Percentiles rank a stretch among this genome's conserved stretches.
Evolutionary conservation across 2,329 filamentous ascomycete genomes (phyloP).

Genomic region (Ceratocystis harringtonii): DNA sequence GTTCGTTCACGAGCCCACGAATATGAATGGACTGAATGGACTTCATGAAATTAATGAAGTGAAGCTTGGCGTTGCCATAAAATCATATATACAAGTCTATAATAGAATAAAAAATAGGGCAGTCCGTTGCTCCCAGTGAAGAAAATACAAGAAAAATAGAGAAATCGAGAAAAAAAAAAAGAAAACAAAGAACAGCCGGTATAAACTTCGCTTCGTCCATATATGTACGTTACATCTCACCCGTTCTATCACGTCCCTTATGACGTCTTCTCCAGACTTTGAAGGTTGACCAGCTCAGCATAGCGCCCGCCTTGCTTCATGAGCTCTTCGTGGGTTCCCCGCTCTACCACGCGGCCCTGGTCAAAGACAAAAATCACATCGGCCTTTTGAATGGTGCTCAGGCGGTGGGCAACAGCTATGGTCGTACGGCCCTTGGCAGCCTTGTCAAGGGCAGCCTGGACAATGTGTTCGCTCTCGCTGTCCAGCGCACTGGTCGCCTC

Average conservation of each 20-base stretch:
- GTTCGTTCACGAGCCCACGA: no score
- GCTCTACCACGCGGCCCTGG: conserved; percentile 70
- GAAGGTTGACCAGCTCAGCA: conserved; percentile 63
- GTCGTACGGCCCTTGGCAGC: conserved; percentile 77
- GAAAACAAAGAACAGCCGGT: background rate
- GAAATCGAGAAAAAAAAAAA: background rate
- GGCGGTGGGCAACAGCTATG: conserved; percentile 81
- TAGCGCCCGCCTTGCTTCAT: conserved; percentile 58
- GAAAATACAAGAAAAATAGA: background rate
- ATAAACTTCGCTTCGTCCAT: background rate
- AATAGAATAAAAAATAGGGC: background rate
- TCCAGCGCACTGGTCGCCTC: conserved; percentile 69
- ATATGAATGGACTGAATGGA: no score
- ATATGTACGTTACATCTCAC: background rate
- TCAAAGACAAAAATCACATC: conserved; percentile 97
- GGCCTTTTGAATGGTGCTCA: conserved; percentile 87
- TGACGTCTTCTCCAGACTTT: conserved; percentile 42
- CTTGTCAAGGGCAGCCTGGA: conserved; percentile 65
- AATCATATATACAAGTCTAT: background rate
- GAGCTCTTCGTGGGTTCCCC: conserved; percentile 62
- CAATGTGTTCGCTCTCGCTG: conserved; percentile 61
- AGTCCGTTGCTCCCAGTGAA: background rate
- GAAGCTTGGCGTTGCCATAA: no score
- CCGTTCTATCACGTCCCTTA: background rate
- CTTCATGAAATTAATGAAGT: no score